A percentile compares a stretch with the other conserved stretches of the same genome.
Conservation (phyloP, 345 rosid species). For the Brassica nigra region DNA sequence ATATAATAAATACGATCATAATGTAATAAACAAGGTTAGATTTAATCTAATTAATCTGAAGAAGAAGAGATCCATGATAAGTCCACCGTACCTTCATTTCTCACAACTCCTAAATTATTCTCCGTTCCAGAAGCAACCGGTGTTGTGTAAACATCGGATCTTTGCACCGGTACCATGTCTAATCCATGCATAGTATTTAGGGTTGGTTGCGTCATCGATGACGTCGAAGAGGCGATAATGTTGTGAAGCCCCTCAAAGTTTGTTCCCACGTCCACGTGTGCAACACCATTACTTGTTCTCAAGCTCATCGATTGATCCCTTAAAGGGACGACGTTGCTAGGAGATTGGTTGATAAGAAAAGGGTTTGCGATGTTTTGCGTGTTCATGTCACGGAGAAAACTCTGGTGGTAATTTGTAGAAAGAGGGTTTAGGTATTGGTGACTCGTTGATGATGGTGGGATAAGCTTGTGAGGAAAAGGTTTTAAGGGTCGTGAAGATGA, state of each 20-base stretch:
- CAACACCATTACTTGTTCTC: slow-evolving; percentile 27
- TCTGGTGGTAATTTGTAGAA: slow-evolving; percentile 26
- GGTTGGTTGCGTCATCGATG: slow-evolving; percentile 36
- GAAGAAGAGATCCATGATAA: slow-evolving; percentile 85
- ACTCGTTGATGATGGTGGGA: slow-evolving; percentile 31
- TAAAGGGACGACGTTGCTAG: slow-evolving; percentile 27
- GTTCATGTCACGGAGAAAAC: slow-evolving; percentile 42
- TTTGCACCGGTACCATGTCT: slow-evolving; percentile 27
- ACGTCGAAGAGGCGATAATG: slow-evolving; percentile 42
- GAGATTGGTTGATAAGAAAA: no score
- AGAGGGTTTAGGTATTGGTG: slow-evolving; percentile 17
- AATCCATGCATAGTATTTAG: slow-evolving; percentile 35
- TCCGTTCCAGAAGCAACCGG: slow-evolving; percentile 43
- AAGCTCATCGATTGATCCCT: slow-evolving; percentile 5
- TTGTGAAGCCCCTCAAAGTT: slow-evolving; percentile 53
- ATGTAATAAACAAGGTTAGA: slow-evolving; percentile 13
- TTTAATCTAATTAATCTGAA: slow-evolving; percentile 45
- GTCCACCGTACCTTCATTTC: slow-evolving; percentile 70
- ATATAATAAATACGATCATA: slow-evolving; percentile 5
- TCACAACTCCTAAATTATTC: slow-evolving; percentile 31
- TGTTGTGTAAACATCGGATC: slow-evolving; percentile 39
- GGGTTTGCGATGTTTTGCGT: slow-evolving; percentile 49
- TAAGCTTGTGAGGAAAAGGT: slow-evolving; percentile 57
- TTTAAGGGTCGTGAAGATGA: slow-evolving; percentile 47
- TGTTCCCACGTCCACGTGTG: slow-evolving; percentile 27